A percentile compares a stretch with the other conserved stretches of the same genome.
These are phyloP conservation scores for Backusella westeae DNA, from an alignment of 192 early-diverging fungal species.

Conservation along the genomic window DNA sequence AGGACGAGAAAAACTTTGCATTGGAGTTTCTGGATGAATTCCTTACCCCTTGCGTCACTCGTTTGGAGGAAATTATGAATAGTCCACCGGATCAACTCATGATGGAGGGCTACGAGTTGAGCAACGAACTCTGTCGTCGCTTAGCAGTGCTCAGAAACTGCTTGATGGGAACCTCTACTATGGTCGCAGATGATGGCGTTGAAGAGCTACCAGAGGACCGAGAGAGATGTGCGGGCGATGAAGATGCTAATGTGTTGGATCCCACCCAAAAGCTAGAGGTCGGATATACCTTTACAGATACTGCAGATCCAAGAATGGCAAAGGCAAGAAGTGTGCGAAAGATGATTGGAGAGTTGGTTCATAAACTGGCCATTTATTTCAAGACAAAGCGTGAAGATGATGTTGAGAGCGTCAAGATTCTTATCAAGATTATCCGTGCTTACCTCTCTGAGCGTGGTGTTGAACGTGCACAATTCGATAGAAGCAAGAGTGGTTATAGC, in stretches of 20 bases:
- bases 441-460: constrained; percentile 56
- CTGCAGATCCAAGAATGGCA: constrained; percentile 45
- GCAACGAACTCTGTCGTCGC: constrained; percentile 54
- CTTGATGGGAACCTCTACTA: constrained; percentile 48
- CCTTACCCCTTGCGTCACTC: constrained; percentile 39
- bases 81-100: not conserved
- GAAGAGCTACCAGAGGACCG: constrained; percentile 10
- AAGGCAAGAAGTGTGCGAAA: constrained; percentile 51
- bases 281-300: constrained; percentile 70
- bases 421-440: constrained; percentile 53
- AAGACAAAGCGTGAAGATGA: constrained; percentile 63
- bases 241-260: not conserved
- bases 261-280: constrained; percentile 38
- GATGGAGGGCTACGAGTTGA: constrained; percentile 29
- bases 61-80: constrained; percentile 44
- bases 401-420: constrained; percentile 68
- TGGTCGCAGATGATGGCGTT: constrained; percentile 56
- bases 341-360: constrained; percentile 50
- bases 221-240: constrained; percentile 10
- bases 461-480: constrained; percentile 46
- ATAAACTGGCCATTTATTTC: constrained; percentile 52
- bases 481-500: constrained; percentile 50
- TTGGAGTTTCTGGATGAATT: constrained; percentile 60
- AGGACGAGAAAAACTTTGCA: constrained; percentile 66
- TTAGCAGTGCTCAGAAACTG: constrained; percentile 50